These are phyloP conservation scores for Aspergillus hancockii DNA, from an alignment of 495 filamentous ascomycete species.

Conservation along the genomic window DNA sequence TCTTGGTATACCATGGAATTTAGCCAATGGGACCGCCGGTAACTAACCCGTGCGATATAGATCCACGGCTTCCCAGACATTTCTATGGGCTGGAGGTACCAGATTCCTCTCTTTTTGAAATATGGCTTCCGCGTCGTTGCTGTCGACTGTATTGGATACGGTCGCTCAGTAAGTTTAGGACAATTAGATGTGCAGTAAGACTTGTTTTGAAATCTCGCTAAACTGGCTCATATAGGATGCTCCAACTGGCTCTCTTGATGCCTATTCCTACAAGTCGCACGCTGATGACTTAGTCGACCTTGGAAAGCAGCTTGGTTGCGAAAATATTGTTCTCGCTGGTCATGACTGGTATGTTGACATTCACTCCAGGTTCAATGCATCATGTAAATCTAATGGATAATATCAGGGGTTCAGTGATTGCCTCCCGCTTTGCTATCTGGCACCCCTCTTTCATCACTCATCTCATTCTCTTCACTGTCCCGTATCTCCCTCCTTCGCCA, in stretches of 20 bases:
- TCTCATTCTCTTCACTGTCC: conserved; percentile 5
- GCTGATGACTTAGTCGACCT: conserved; percentile 7
- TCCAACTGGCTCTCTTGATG: conserved; percentile 2
- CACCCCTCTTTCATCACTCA: conserved; percentile 6
- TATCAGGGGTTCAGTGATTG: conserved; percentile 6
- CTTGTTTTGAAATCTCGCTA: not conserved
- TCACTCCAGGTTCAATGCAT: not conserved
- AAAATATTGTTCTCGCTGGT: conserved; percentile 7
- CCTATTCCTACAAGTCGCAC: conserved; percentile 7
- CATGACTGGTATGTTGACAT: conserved; percentile 7
- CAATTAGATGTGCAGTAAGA: not conserved
- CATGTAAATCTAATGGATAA: not conserved
- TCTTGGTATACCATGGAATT: conserved; percentile 2
- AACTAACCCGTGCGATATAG: not conserved
- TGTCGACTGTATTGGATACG: conserved; percentile 9
- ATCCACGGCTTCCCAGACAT: conserved; percentile 11
- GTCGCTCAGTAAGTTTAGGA: conserved; percentile 1
- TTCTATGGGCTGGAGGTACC: conserved; percentile 2
- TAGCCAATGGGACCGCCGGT: not conserved
- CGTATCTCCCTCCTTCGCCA: conserved; percentile 4
- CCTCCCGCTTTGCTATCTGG: conserved; percentile 6
- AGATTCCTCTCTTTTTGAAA: conserved; percentile 6
- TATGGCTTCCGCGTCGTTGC: conserved; percentile 7
- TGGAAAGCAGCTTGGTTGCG: conserved; percentile 7
- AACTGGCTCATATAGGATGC: conserved; percentile 2